Evolutionary conservation across 495 filamentous ascomycete genomes (phyloP).

Genomic region (Neurospora sp.): DNA sequence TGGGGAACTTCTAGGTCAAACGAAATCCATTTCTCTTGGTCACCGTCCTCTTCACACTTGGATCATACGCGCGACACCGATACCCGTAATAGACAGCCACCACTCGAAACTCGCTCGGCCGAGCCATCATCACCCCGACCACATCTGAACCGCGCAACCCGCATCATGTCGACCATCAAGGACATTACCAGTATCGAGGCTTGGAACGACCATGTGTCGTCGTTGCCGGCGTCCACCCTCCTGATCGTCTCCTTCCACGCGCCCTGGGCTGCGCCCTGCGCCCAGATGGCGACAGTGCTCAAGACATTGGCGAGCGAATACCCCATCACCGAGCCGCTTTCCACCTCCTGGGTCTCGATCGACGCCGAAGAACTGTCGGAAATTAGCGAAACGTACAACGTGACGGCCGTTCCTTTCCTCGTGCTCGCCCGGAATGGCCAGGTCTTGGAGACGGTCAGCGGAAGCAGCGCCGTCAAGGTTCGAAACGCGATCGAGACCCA

Average conservation of each 20-base stretch:
- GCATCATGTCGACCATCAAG: conserved; percentile 57
- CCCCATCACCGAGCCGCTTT: conserved; percentile 50
- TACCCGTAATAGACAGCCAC: background rate
- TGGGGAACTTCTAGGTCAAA: background rate
- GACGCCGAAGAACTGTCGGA: conserved; percentile 86
- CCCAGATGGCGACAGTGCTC: conserved; percentile 85
- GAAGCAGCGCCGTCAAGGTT: conserved; percentile 76
- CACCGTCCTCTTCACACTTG: background rate
- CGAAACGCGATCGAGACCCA: conserved; percentile 75
- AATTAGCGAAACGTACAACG: conserved; percentile 79
- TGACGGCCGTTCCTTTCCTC: conserved; percentile 86
- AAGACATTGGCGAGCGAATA: conserved; percentile 75
- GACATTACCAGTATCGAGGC: conserved; percentile 59
- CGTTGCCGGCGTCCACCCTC: conserved; percentile 56
- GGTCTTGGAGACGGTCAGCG: conserved; percentile 71
- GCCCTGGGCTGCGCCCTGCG: conserved; percentile 92
- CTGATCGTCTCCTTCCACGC: conserved; percentile 88
- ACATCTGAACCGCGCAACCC: background rate
- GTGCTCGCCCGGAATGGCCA: conserved; percentile 63
- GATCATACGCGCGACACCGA: background rate
- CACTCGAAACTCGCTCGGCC: background rate
- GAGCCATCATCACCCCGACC: background rate
- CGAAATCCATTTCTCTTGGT: background rate
- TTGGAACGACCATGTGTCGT: conserved; percentile 54
- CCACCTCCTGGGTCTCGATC: conserved; percentile 73